Base-by-base conservation (phyloP, 1,139 yeast species). In the Chernovozyma aurita region DNA sequence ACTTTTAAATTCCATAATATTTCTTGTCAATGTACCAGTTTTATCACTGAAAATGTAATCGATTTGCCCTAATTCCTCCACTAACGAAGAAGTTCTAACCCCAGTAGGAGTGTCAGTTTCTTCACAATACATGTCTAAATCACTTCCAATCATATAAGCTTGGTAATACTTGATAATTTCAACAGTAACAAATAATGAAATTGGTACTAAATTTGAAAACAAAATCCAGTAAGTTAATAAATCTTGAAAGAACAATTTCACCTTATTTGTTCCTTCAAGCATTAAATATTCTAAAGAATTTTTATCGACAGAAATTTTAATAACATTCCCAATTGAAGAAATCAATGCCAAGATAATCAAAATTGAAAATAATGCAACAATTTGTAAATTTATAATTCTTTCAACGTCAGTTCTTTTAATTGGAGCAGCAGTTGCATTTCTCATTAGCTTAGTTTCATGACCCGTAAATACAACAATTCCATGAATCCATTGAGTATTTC, bases 391-490 rank as follows among this genome's bases (percentile, higher is more conserved):
- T 46, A 94, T 90, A 61, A 90, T 86, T 59, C 95, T 78, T 65
- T 94, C 99, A 12, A 94, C 97, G 20, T 95, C 96, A 1, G 98
- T 94, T 52, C 95, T 76, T 56, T 94, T 94, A 50, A 94, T 94
- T 4, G 98, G 98, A 1, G 99, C 83, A 3, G 98, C 97, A 2
- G 97, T 90, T 12, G 99, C 98, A 63, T 94, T 94, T 55, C 98
- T 78, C 98, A 94, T 92, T 46, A 94, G 72, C 54, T 94, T 94
- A 0, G 99, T 92, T 62, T 94, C 98, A 57, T 94, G 98, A 20
- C 98, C 99, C 0, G 99, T 94, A 56, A 92, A 94, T 2, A 92
- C 78, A 2, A 86, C 97, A 32, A 88, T 72, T 21, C 98, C 98
- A 50, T 87, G 88, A 32, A 94, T 78, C 97, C 97, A 94, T 34